Percentiles rank a stretch among this genome's conserved stretches.
phyloP scores from a whole-genome alignment of 768 basidiomycete genomes.

The Suillus subluteus region DNA sequence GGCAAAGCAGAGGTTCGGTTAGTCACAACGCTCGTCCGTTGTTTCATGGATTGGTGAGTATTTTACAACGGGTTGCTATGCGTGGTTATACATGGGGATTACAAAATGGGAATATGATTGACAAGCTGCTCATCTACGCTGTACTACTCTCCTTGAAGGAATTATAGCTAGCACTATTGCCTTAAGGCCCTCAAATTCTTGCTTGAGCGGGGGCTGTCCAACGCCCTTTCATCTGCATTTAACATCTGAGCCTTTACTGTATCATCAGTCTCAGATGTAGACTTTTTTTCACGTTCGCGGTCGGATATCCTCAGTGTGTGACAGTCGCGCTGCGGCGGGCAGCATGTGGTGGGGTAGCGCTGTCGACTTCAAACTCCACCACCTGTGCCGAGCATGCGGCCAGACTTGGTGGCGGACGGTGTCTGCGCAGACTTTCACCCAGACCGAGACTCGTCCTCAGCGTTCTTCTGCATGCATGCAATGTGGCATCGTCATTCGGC shows the following conservation, averaged over 20 bases:
- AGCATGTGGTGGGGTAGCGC: too few species aligned
- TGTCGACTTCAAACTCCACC: too few species aligned
- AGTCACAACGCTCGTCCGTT: slow-evolving; percentile 22
- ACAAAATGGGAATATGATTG: neutral
- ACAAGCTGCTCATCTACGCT: neutral
- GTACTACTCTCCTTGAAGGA: neutral
- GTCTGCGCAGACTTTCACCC: too few species aligned
- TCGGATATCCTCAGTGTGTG: slow-evolving; percentile 8
- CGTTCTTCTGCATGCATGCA: too few species aligned
- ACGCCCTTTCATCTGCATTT: slow-evolving; percentile 44
- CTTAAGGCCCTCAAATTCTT: slow-evolving; percentile 4
- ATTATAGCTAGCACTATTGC: neutral
- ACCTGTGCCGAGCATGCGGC: too few species aligned
- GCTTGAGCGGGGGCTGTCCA: slow-evolving; percentile 25
- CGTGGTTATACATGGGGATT: neutral
- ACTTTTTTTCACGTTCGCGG: slow-evolving; percentile 14
- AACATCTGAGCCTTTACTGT: slow-evolving; percentile 28
- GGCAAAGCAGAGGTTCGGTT: slow-evolving; percentile 88
- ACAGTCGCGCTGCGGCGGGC: too few species aligned
- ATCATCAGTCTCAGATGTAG: slow-evolving; percentile 7
- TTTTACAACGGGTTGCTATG: slow-evolving; percentile 5
- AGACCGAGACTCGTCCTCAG: too few species aligned
- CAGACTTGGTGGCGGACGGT: too few species aligned
- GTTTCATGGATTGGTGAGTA: slow-evolving; percentile 23
- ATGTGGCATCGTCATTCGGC: neutral